Base-by-base conservation (phyloP, 2,329 filamentous ascomycete genomes). In the Epichloe bromicola region DNA sequence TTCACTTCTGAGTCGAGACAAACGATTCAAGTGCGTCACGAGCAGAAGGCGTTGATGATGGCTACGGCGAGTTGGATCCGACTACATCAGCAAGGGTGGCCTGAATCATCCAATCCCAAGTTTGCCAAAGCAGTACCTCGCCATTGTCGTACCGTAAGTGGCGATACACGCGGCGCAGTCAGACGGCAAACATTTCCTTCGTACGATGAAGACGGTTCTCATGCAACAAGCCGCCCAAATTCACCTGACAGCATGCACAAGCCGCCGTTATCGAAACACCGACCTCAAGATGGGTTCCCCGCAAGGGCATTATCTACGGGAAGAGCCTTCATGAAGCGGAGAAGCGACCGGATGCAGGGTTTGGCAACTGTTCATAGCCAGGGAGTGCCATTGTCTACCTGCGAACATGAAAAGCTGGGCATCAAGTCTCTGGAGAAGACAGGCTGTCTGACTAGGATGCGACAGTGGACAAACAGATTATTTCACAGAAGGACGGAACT, bases 1-100 rank as follows among this genome's bases (percentile, higher is more conserved):
- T 54, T 54, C 6, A 55, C 49, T n/a, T 53, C 52, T 4, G 63
- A 67, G 33, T 63, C 65, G 49, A 57, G 65, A 17, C 49, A 57
- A 34, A 65, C 63, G 3, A 55, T 60, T 26, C 48, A 53, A 4
- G 67, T 69, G 2, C 58, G 61, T 1, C 60, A 64, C 26, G 62
- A 66, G 26, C 58, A 66, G 34, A 69, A 67, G 48, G 55, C 60
- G 17, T 51, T 70, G 26, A 70, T 70, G 67, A 58, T 67, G 26
- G 65, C 63, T 15, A 69, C 67, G 12, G 65, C 66, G 5, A 64
- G 64, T 11, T 70, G 67, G 67, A 59, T 70, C 45, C 63, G 62
- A 44, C 61, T 70, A 19, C 58, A 66, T 30, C 64, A 67, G 40
- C 60, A 59, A 23, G 67, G 63, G 20, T 68, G 65, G 65, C 64